phyloP scores from a whole-genome alignment of 179 eudicot species.

The Silene vulgaris region DNA sequence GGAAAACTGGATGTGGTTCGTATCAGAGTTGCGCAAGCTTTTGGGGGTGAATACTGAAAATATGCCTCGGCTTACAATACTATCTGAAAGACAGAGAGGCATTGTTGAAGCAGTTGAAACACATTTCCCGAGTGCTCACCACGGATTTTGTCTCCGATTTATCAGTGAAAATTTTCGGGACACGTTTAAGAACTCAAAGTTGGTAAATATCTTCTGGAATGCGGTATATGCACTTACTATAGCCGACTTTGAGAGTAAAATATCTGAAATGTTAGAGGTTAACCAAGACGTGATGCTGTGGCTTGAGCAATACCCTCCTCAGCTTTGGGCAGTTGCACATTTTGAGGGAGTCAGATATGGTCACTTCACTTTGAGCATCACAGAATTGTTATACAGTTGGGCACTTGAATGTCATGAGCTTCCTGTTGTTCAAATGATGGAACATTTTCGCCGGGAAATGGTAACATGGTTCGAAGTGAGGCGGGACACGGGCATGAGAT shows the following conservation, averaged over 20 bases:
- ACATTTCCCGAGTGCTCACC: constrained; percentile 75
- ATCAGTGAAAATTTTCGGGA: constrained; percentile 79
- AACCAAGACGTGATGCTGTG: constrained; percentile 67
- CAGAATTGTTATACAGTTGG: constrained; percentile 67
- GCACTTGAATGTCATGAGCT: constrained; percentile 79
- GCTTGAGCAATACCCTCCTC: constrained; percentile 70
- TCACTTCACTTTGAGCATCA: constrained; percentile 61
- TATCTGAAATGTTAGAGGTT: constrained; percentile 64
- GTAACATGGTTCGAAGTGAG: constrained; percentile 77
- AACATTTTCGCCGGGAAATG: constrained; percentile 65
- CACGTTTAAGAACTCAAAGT: constrained; percentile 69
- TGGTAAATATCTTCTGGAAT: constrained; percentile 83
- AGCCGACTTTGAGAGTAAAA: constrained; percentile 64
- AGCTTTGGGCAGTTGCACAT: constrained; percentile 85
- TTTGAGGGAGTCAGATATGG: constrained; percentile 84
- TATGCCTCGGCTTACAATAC: constrained; percentile 84
- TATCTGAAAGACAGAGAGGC: constrained; percentile 75
- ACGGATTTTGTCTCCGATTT: constrained; percentile 82
- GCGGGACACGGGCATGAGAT: constrained; percentile 48
- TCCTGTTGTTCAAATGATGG: constrained; percentile 85
- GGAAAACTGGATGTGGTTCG: constrained; percentile 95
- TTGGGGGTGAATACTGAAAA: constrained; percentile 76
- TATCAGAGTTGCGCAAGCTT: constrained; percentile 73
- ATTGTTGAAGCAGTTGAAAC: constrained; percentile 73
- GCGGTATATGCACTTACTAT: constrained; percentile 76